Conservation (phyloP, 306 rosid species). For the Quercus berberidifolia region DNA sequence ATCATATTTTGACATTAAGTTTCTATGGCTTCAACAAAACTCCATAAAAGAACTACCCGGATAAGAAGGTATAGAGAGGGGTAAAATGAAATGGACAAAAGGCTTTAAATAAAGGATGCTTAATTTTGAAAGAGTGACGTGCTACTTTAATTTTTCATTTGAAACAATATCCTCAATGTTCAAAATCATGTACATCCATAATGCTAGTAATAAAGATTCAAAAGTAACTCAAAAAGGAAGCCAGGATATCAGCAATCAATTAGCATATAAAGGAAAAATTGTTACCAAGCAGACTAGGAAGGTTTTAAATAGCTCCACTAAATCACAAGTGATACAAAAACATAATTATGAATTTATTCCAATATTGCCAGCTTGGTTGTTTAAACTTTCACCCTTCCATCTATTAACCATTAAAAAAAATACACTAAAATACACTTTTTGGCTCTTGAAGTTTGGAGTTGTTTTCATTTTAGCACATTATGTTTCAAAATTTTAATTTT, state of each 20-base stretch:
- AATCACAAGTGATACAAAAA: background rate
- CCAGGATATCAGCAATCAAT: background rate
- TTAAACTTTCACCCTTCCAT: too few species aligned
- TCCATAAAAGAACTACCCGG: background rate
- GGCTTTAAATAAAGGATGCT: background rate
- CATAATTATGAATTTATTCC: background rate
- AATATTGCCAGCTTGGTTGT: background rate
- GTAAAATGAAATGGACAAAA: background rate
- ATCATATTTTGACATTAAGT: conserved; percentile 35
- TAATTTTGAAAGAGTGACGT: background rate
- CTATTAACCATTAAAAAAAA: too few species aligned
- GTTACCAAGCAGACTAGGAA: background rate
- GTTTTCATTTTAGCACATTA: too few species aligned
- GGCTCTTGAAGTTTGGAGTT: too few species aligned
- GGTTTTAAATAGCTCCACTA: background rate
- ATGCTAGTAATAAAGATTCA: background rate
- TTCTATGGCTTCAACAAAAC: conserved; percentile 11
- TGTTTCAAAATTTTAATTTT: too few species aligned
- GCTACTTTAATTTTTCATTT: background rate
- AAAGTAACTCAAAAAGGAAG: background rate
- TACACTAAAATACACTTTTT: too few species aligned
- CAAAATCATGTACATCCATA: background rate
- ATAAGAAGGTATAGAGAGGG: background rate
- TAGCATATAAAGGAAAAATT: background rate
- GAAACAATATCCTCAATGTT: background rate